A percentile compares a stretch with the other conserved stretches of the same genome.
Evolutionary conservation across 352 stramenopile genomes (phyloP).

Genomic region (Phytophthora hybrid): DNA sequence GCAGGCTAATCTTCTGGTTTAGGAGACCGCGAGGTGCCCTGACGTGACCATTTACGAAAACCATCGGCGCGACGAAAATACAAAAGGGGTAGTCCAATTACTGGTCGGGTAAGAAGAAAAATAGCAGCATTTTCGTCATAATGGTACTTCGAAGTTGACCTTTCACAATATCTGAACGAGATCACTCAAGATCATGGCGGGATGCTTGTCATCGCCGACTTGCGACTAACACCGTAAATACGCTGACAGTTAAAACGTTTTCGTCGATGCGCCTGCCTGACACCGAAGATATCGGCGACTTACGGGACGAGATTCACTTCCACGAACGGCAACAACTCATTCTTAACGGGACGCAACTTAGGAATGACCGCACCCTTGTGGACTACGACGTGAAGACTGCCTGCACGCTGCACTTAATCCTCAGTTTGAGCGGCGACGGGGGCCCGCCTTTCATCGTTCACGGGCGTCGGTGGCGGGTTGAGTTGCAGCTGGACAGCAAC

Average conservation of each 20-base stretch:
- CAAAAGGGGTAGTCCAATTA: no score
- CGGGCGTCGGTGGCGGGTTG: background rate
- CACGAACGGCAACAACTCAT: conserved; percentile 6
- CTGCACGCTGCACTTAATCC: background rate
- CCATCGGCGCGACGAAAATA: no score
- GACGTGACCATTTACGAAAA: no score
- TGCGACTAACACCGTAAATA: no score
- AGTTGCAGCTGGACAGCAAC: background rate
- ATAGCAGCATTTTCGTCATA: no score
- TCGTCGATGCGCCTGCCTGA: background rate
- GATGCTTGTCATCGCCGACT: no score
- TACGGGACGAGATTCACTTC: conserved; percentile 19
- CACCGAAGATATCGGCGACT: background rate
- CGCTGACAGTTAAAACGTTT: background rate
- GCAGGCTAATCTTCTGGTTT: no score
- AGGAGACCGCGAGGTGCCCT: no score
- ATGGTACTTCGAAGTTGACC: no score
- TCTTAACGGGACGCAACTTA: background rate
- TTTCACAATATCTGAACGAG: no score
- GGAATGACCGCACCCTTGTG: background rate
- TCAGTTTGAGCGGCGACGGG: background rate
- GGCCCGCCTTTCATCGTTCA: background rate
- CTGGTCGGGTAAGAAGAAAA: no score
- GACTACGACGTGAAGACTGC: background rate
- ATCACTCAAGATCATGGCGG: no score